Base-by-base conservation (phyloP, 768 basidiomycete species). In the Leccinum variicolor region DNA sequence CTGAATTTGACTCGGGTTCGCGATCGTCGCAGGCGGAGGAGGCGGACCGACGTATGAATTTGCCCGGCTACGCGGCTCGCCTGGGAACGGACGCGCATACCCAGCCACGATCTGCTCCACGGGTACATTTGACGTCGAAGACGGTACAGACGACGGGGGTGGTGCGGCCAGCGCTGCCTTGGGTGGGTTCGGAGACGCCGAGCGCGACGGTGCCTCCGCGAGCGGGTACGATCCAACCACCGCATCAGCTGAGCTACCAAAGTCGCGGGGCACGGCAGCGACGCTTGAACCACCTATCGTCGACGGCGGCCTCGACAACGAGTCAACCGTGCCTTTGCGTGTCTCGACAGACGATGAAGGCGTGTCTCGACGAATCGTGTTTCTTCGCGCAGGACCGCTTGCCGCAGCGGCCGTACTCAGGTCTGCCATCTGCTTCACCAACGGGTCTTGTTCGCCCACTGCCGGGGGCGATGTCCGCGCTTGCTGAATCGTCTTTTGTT, bases 1-100 rank as follows among this genome's bases (percentile, higher is more conserved):
- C 31, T 58, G 64, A 13, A 43, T 62, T 52, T 69, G 69, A 62
- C 60, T 69, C 8, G 62, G 65, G 1, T 55, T 61, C 58, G 14
- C 6, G 45, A 39, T n/a, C 4, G 36, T 39, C 36, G 36, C 36
- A 39, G 48, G 4, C 3, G 72, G 66, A 54, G 66, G 70, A 28
- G 73, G 36, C 9, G 47, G 64, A 5, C 75, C 75, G 19, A 69
- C 64, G 50, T 69, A 74, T 64, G 82, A 88, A 61, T 78, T 81
- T 52, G 78, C 77, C 47, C 83, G 75, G 66, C 82, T 85, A 25
- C 83, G 75, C 8, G 80, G 77, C 69, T 97, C 95, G 4, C 93
- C 94, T 7, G 94, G 95, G 68, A 98, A 82, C 1, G 87, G 83
- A 65, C 94, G 92, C 26, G 87, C 83, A 66, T 98, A 98, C 61